Evolutionary conservation across 78 protist genomes (phyloP), one percentile per base, ranked within the genome.

Genomic region (Emiliania huxleyi): DNA sequence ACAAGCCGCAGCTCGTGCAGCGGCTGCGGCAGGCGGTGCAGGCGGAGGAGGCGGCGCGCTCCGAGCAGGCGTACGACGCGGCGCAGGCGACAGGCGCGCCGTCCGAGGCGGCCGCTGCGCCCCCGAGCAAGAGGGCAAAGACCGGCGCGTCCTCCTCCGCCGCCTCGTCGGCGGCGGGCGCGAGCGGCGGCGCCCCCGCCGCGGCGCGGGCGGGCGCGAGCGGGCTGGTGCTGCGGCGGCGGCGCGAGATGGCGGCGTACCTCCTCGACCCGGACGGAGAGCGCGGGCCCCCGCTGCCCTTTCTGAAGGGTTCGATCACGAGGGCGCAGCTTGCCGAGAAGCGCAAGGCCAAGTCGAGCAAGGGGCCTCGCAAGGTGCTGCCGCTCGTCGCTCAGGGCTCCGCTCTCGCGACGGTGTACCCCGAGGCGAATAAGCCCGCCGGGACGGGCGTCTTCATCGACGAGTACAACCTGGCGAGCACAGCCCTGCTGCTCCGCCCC

Each of bases 381-480:
- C 85, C 85, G 48, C 44, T 29, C 48, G 11, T 40, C 48, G 8
- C 18, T 23, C 35, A 21, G 18, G 85, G 85, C 85, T 77, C 85
- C 35, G 85, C 85, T 18, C 8, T 77, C 35, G 29, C 23, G 46
- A 40, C 18, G 46, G 48, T 40, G 25, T 0, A 35, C 1, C 18
- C 25, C 33, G 48, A 40, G 18, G 85, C 85, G 42, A 8, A 15
- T 18, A 35, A 23, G 85, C 19, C 35, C 85, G 85, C 44, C 35
- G 33, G 62, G 29, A 8, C 85, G 18, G 18, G 46, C 49, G 85
- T 77, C 33, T 77, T 40, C 85, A 33, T 77, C 33, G 85, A 77
- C 46, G 85, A 77, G 85, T 40, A 77, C 46, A 77, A 77, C 85
- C 85, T 77, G 29, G n/a, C n/a, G n/a, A n/a, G n/a, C n/a, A n/a